A percentile compares a stretch with the other conserved stretches of the same genome.
Conservation (phyloP, 139 green algal species). For the Micractinium sp. region DNA sequence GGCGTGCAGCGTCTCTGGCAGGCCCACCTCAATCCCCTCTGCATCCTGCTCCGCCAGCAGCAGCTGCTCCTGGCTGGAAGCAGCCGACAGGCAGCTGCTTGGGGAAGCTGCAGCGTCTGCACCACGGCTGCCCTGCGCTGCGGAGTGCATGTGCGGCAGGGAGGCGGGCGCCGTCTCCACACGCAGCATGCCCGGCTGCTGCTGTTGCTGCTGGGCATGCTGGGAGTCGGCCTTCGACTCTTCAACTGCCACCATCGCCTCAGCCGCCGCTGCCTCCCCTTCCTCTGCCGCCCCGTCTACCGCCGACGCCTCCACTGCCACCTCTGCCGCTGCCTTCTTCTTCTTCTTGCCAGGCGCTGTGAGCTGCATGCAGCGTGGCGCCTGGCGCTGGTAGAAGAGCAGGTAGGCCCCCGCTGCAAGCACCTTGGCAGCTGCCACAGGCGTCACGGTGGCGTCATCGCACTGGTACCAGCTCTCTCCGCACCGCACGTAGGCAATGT, state of each 20-base stretch:
- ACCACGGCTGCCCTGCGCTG: not conserved
- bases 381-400: constrained; percentile 35
- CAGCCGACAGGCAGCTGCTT: not conserved
- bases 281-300: not conserved
- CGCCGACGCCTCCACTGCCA: constrained; percentile 7
- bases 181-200: constrained; percentile 25
- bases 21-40: not conserved
- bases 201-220: constrained; percentile 1
- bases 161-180: constrained; percentile 16
- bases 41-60: not conserved
- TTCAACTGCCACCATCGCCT: not conserved
- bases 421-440: constrained; percentile 1
- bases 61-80: not conserved
- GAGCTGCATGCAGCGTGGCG: not conserved
- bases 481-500: constrained; percentile 14
- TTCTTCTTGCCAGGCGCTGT: not conserved
- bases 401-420: constrained; percentile 28
- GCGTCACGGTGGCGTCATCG: constrained; percentile 24
- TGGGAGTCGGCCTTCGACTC: not conserved
- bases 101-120: not conserved
- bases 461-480: constrained; percentile 17
- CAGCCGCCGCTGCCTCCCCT: constrained; percentile 18
- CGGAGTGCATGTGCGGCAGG: not conserved
- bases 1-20: not conserved
- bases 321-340: not conserved